Percentiles rank a stretch among this genome's conserved stretches.
These are phyloP conservation scores for Salix suchowensis DNA, from an alignment of 345 rosid genomes.

Conservation along the genomic window DNA sequence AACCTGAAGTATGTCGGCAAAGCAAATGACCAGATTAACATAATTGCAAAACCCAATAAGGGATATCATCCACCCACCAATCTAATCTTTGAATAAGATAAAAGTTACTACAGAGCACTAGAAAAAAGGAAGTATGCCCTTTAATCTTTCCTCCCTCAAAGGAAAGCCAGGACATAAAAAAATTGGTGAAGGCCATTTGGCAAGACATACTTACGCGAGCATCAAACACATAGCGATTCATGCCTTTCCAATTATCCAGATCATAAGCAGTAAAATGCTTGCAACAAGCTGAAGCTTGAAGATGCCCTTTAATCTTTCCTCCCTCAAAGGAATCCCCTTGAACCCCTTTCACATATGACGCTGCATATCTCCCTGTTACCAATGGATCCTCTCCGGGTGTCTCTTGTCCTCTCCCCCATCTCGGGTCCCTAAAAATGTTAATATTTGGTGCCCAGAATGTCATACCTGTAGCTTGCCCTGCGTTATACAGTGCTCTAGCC, in stretches of 20 bases:
- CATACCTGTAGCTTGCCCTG: constrained; percentile 28
- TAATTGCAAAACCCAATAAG: not conserved
- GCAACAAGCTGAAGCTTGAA: constrained; percentile 34
- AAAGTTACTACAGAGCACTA: not conserved
- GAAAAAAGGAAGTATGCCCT: constrained; percentile 3
- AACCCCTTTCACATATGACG: constrained; percentile 28
- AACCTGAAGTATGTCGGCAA: not conserved
- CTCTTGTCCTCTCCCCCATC: constrained; percentile 36
- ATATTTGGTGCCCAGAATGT: constrained; percentile 34
- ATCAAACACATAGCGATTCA: constrained; percentile 27
- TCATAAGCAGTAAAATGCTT: constrained; percentile 34
- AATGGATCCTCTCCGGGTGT: constrained; percentile 32
- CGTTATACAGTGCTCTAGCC: constrained; percentile 28
- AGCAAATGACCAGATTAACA: not conserved
- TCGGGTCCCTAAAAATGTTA: constrained; percentile 32
- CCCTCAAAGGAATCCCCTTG: constrained; percentile 30
- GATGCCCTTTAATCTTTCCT: constrained; percentile 24
- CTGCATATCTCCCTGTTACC: constrained; percentile 23
- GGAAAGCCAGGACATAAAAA: not conserved
- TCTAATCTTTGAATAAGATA: not conserved
- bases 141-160: too few relatives aligned
- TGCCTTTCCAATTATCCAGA: constrained; percentile 30
- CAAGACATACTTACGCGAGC: constrained; percentile 21
- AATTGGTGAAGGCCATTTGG: too few relatives aligned
- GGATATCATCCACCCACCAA: constrained; percentile 1